These are phyloP conservation scores for Phialophora chinensis DNA, from an alignment of 2,329 filamentous ascomycete genomes.

Conservation along the genomic window DNA sequence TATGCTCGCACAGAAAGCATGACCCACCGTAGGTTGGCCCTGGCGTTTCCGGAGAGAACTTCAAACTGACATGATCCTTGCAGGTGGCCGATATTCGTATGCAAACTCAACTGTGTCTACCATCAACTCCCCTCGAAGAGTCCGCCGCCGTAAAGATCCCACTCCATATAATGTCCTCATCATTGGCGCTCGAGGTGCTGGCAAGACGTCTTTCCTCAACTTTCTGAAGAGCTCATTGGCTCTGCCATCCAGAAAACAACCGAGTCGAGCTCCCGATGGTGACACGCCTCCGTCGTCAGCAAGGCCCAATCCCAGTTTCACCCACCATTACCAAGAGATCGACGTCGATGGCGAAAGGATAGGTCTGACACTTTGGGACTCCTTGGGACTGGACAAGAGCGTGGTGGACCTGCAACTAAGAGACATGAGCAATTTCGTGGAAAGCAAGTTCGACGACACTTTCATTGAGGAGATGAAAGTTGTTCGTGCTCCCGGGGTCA, in stretches of 20 bases:
- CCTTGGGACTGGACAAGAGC: constrained; percentile 90
- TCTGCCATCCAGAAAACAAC: constrained; percentile 78
- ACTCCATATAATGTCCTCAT: constrained; percentile 97
- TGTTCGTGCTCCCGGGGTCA: constrained; percentile 85
- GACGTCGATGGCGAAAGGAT: constrained; percentile 92
- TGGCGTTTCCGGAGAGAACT: not conserved
- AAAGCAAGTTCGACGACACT: constrained; percentile 98
- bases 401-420: constrained; percentile 92
- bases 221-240: constrained; percentile 88
- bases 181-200: constrained; percentile 82
- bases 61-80: constrained; percentile 15
- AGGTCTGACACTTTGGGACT: constrained; percentile 95
- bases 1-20: constrained; percentile 90
- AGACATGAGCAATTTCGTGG: constrained; percentile 88
- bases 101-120: constrained; percentile 89
- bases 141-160: constrained; percentile 93
- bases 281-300: constrained; percentile 58
- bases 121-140: constrained; percentile 88
- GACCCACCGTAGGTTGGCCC: constrained; percentile 71
- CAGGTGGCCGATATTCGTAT: constrained; percentile 84
- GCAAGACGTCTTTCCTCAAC: constrained; percentile 96
- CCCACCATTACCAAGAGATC: constrained; percentile 88
- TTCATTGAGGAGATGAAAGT: constrained; percentile 98
- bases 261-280: constrained; percentile 63
- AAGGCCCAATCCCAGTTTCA: constrained; percentile 70